These are phyloP conservation scores for Pinus taeda DNA, from an alignment of 75 land plant species.

Conservation along the genomic window DNA sequence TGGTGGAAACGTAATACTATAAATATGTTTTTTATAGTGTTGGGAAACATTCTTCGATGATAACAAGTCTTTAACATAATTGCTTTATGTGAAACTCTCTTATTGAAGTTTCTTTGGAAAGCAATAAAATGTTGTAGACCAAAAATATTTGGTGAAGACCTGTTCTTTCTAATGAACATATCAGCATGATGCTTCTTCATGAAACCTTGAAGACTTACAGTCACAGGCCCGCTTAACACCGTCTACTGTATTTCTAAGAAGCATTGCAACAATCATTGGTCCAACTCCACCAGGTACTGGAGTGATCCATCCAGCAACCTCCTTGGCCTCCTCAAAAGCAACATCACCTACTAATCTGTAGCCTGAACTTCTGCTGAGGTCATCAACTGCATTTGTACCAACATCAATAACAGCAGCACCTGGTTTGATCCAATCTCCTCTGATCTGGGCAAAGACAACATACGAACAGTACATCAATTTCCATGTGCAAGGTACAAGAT, in stretches of 20 bases:
- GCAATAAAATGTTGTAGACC: neutral
- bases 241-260: constrained; percentile 69
- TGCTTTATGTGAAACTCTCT: neutral
- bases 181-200: neutral
- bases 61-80: neutral
- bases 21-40: neutral
- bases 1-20: neutral
- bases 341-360: constrained; percentile 85
- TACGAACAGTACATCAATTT: neutral
- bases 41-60: neutral
- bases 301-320: constrained; percentile 74
- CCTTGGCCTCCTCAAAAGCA: constrained; percentile 67
- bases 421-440: constrained; percentile 77
- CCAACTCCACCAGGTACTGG: constrained; percentile 96
- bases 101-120: neutral
- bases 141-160: neutral
- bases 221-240: constrained; percentile 46
- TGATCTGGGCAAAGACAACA: constrained; percentile 39
- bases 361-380: constrained; percentile 15
- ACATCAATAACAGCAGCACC: constrained; percentile 78
- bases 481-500: neutral
- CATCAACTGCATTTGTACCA: constrained; percentile 62
- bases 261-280: constrained; percentile 94
- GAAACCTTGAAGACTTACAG: too few species aligned
- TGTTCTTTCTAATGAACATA: neutral